A percentile compares a stretch with the other conserved stretches of the same genome.
Evolutionary conservation across 2,329 filamentous ascomycete species (phyloP).

Genomic region (Pseudocercospora musae): DNA sequence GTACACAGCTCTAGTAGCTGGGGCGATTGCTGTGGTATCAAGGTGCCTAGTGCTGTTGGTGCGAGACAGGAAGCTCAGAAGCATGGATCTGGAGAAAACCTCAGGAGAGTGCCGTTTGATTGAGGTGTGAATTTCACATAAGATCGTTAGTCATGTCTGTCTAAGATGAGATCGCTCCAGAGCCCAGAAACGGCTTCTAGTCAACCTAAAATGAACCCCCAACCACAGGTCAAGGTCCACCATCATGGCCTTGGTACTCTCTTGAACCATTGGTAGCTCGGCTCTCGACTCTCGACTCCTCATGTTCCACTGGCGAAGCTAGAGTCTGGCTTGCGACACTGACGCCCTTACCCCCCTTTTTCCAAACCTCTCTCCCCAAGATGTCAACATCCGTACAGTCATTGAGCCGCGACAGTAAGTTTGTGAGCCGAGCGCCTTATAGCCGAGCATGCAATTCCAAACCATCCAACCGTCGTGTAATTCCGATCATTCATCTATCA

Average conservation of each 20-base stretch:
- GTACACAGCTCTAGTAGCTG: conserved; percentile 61
- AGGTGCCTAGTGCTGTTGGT: conserved; percentile 89
- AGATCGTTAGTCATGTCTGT: not conserved
- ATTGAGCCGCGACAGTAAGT: not conserved
- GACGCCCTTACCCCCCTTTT: not conserved
- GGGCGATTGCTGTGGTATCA: conserved; percentile 97
- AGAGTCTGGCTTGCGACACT: not conserved
- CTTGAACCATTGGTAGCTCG: not conserved
- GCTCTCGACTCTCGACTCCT: not conserved
- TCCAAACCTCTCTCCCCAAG: not conserved
- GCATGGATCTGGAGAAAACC: conserved; percentile 56
- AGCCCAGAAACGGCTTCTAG: not conserved
- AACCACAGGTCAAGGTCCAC: not conserved
- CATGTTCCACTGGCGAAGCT: not conserved
- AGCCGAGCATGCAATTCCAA: not conserved
- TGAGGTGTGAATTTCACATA: conserved; percentile 39
- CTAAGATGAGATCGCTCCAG: not conserved
- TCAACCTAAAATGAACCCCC: too few relatives aligned
- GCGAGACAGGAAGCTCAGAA: conserved; percentile 88
- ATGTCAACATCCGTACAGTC: not conserved
- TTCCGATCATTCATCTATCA: not conserved
- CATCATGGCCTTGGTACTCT: not conserved
- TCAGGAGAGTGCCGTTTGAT: conserved; percentile 79
- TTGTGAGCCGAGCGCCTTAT: not conserved
- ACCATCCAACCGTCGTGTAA: not conserved